phyloP scores from a whole-genome alignment of 2,329 filamentous ascomycete species.

The Trichoderma atrobrunneum region DNA sequence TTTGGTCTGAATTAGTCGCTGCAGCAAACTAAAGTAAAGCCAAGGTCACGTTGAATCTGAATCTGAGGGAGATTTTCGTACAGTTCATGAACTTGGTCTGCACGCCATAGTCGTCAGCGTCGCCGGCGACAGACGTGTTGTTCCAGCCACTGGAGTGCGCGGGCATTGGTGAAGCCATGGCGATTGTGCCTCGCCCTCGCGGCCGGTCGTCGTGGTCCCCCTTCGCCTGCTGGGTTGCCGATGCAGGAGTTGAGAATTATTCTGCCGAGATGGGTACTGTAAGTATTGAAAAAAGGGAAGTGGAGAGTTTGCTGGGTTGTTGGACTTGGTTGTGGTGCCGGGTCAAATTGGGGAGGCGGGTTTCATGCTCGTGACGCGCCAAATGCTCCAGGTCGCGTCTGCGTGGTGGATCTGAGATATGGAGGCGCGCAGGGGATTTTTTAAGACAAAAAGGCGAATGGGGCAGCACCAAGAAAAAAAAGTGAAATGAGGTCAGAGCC shows the following conservation, averaged over 20 bases:
- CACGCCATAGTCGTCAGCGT: constrained; percentile 48
- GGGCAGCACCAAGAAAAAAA: not conserved
- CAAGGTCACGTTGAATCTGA: not conserved
- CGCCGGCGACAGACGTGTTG: constrained; percentile 30
- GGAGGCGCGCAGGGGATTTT: constrained; percentile 8
- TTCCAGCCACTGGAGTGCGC: constrained; percentile 34
- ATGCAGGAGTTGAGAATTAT: not conserved
- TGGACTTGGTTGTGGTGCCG: not conserved
- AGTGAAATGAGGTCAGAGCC: constrained; percentile 1
- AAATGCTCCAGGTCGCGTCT: constrained; percentile 32
- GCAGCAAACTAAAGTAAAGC: not conserved
- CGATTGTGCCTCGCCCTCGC: constrained; percentile 20
- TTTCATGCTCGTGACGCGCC: constrained; percentile 42
- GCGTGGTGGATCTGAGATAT: constrained; percentile 21
- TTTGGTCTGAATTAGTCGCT: constrained; percentile 9
- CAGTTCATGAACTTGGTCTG: constrained; percentile 64
- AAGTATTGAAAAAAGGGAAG: constrained; percentile 3
- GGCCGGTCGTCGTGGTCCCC: constrained; percentile 3
- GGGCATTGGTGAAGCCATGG: constrained; percentile 42
- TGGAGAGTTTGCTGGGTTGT: constrained; percentile 18
- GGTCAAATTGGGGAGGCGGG: constrained; percentile 37
- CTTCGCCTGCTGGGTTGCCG: constrained; percentile 14
- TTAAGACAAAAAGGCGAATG: not conserved
- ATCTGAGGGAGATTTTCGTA: constrained; percentile 41
- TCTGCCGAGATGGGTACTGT: not conserved